Percentiles rank a stretch among this genome's conserved stretches.
Conservation (phyloP, 768 basidiomycete species). For the Termitomyces heimii region DNA sequence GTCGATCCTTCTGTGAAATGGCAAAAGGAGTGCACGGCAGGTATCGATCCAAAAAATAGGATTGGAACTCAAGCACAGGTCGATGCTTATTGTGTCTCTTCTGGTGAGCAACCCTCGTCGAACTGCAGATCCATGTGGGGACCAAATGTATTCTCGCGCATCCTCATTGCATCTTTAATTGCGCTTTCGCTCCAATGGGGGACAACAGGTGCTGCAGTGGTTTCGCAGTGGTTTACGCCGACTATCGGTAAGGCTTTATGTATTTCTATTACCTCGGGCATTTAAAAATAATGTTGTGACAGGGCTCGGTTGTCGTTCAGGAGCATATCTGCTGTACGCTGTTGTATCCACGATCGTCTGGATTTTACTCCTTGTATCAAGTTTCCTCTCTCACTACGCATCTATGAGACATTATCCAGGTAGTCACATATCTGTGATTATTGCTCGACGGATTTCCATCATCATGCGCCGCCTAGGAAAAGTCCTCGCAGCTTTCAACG, state of each 20-base stretch:
- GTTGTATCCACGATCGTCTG: slow-evolving; percentile 25
- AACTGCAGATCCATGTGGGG: slow-evolving; percentile 7
- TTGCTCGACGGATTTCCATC: slow-evolving; percentile 18
- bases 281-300: background rate
- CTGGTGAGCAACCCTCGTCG: background rate
- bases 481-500: slow-evolving; percentile 22
- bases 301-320: slow-evolving; percentile 30
- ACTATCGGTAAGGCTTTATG: slow-evolving; percentile 15
- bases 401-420: background rate
- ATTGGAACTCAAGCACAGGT: slow-evolving; percentile 15
- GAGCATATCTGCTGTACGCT: slow-evolving; percentile 24
- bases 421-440: background rate
- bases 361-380: slow-evolving; percentile 23
- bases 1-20: slow-evolving; percentile 14
- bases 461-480: slow-evolving; percentile 24
- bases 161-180: slow-evolving; percentile 14
- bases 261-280: background rate
- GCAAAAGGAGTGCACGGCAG: slow-evolving; percentile 5
- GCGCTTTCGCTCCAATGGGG: slow-evolving; percentile 24
- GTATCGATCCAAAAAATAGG: slow-evolving; percentile 10
- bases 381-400: slow-evolving; percentile 22
- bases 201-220: slow-evolving; percentile 20
- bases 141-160: slow-evolving; percentile 15
- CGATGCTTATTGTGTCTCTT: slow-evolving; percentile 9
- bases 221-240: slow-evolving; percentile 21